These are phyloP conservation scores for Ceratobasidium sp. DNA, from an alignment of 1,284 basidiomycete genomes.

Conservation along the genomic window DNA sequence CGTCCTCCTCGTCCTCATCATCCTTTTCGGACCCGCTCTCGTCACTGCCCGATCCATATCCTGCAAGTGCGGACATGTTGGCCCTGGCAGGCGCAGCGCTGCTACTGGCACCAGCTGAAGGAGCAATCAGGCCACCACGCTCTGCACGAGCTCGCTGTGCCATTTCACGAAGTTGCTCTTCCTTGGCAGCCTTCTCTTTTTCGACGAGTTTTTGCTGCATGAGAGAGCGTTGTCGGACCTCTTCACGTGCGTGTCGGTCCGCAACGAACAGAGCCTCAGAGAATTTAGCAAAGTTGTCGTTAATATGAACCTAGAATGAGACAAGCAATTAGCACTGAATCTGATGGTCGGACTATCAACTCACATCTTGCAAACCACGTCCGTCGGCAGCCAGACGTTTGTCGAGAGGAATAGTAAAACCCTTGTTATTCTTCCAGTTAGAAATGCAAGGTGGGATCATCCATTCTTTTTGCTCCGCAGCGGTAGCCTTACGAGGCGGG, in stretches of 20 bases:
- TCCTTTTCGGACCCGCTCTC: slow-evolving; percentile 55
- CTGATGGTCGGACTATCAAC: slow-evolving; percentile 48
- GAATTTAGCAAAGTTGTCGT: slow-evolving; percentile 99
- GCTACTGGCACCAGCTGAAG: slow-evolving; percentile 43
- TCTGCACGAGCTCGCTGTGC: slow-evolving; percentile 97
- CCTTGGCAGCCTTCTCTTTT: slow-evolving; percentile 97
- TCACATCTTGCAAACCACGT: slow-evolving; percentile 93
- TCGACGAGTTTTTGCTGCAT: slow-evolving; percentile 99
- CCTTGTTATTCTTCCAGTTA: slow-evolving; percentile 99
- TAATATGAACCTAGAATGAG: slow-evolving; percentile 82
- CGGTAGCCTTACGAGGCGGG: slow-evolving; percentile 94
- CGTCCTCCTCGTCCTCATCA: slow-evolving; percentile 71
- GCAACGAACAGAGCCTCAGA: slow-evolving; percentile 96
- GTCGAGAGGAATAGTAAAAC: slow-evolving; percentile 98
- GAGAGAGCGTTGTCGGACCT: slow-evolving; percentile 92
- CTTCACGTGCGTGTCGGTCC: slow-evolving; percentile 97
- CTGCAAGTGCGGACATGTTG: slow-evolving; percentile 80
- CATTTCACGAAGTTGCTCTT: slow-evolving; percentile 92
- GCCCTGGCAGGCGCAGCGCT: slow-evolving; percentile 53
- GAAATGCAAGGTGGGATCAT: slow-evolving; percentile 99
- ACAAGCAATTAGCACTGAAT: slow-evolving; percentile 4
- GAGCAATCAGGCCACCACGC: slow-evolving; percentile 73
- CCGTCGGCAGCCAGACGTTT: slow-evolving; percentile 98
- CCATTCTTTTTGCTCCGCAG: slow-evolving; percentile 99
- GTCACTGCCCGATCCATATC: slow-evolving; percentile 77